Conservation (phyloP, 352 stramenopile genomes). For the Phytophthora sojae region DNA sequence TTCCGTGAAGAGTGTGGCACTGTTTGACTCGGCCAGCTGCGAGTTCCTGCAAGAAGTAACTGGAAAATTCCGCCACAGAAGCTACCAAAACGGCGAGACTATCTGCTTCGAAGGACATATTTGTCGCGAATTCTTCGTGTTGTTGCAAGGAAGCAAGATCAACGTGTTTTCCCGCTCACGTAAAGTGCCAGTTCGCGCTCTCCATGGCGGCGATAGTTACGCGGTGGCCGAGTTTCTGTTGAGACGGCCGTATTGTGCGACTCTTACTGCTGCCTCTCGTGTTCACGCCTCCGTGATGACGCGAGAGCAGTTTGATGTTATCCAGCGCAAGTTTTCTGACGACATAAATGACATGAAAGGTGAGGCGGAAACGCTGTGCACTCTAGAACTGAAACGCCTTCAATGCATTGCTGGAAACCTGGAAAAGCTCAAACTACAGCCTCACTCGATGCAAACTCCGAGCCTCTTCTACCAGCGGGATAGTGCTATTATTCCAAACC, state of each 20-base stretch:
- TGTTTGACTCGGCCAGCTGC: slow-evolving; percentile 62
- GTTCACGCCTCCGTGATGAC: slow-evolving; percentile 59
- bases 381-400: slow-evolving; percentile 40
- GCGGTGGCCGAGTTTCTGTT: slow-evolving; percentile 68
- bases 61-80: slow-evolving; percentile 57
- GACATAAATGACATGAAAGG: slow-evolving; percentile 53
- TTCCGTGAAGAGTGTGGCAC: slow-evolving; percentile 51
- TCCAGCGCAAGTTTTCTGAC: slow-evolving; percentile 59
- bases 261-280: slow-evolving; percentile 46
- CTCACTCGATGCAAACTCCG: slow-evolving; percentile 53
- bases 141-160: slow-evolving; percentile 50
- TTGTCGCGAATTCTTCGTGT: slow-evolving; percentile 67
- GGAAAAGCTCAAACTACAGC: slow-evolving; percentile 57
- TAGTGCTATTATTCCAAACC: slow-evolving; percentile 16
- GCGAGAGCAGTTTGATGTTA: slow-evolving; percentile 63
- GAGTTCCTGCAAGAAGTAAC: slow-evolving; percentile 62
- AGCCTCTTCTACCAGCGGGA: slow-evolving; percentile 71
- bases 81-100: slow-evolving; percentile 64
- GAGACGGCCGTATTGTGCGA: slow-evolving; percentile 46
- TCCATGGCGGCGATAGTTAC: slow-evolving; percentile 59
- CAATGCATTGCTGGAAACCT: slow-evolving; percentile 54
- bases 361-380: slow-evolving; percentile 45
- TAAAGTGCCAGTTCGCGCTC: slow-evolving; percentile 38
- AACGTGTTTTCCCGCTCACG: slow-evolving; percentile 55
- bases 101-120: slow-evolving; percentile 61